Percentiles rank a stretch among this genome's conserved stretches.
Evolutionary conservation across 1,139 yeast genomes (phyloP).

Genomic region (Saccharomycopsis hybrid): DNA sequence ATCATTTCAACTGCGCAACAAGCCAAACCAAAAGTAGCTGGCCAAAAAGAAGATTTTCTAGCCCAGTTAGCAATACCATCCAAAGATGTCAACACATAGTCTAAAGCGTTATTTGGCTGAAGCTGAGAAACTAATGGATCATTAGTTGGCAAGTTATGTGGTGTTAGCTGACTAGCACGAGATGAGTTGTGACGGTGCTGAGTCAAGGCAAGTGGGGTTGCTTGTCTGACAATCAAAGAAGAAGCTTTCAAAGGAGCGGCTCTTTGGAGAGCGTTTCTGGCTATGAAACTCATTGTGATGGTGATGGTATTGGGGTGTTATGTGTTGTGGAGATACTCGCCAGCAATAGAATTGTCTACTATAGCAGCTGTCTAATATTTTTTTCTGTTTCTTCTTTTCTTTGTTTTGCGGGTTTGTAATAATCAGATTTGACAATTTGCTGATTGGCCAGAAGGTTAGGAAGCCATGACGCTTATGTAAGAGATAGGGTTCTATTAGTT

Average conservation of each 20-base stretch:
- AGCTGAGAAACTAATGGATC: slow-evolving; percentile 47
- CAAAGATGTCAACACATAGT: slow-evolving; percentile 78
- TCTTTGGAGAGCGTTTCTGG: slow-evolving; percentile 10
- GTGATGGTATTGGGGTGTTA: too few relatives aligned
- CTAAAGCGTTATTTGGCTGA: slow-evolving; percentile 53
- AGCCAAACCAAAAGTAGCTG: slow-evolving; percentile 86
- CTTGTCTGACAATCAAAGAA: slow-evolving; percentile 1
- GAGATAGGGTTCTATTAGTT: neutral
- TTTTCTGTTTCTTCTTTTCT: neutral
- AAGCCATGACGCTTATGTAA: neutral
- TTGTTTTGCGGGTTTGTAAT: slow-evolving; percentile 2
- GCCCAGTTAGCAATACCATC: slow-evolving; percentile 90
- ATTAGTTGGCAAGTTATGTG: slow-evolving; percentile 38
- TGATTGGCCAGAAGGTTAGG: slow-evolving; percentile 14
- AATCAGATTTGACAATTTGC: slow-evolving; percentile 12
- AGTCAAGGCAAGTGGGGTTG: slow-evolving; percentile 10
- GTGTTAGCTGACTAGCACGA: slow-evolving; percentile 22
- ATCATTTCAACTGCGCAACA: slow-evolving; percentile 96
- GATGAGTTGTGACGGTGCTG: slow-evolving; percentile 19
- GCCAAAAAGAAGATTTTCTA: slow-evolving; percentile 90
- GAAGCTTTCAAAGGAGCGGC: slow-evolving; percentile 6
- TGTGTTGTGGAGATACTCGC: too few relatives aligned
- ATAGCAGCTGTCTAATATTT: neutral
- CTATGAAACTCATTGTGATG: slow-evolving; percentile 14
- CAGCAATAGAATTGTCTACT: neutral